Evolutionary conservation across 345 rosid genomes (phyloP), one percentile per base, ranked within the genome.

Genomic region (Brassica incana): DNA sequence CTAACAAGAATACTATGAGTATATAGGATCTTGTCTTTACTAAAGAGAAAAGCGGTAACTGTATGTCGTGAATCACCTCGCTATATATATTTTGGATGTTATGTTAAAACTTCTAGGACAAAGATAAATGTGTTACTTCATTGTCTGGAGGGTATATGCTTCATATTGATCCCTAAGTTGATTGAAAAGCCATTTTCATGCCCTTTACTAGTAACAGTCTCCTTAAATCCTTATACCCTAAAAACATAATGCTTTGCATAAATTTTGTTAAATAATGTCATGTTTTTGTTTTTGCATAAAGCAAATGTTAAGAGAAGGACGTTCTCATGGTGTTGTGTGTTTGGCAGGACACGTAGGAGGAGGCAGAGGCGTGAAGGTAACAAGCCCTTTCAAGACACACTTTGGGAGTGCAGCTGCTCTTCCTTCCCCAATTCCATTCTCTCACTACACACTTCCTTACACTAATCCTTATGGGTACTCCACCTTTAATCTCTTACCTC

Each of bases 371-470:
- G 82, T 89, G 65, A 91, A 93, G 89, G 90, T 81, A 61, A 86
- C 87, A 86, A 86, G 86, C 74, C 85, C 90, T 65, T 92, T 86
- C 80, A 96, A 90, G 89, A 86, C 93, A 60, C 96, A 88, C 35
- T 83, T 87, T 78, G 97, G 94, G 14, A 87, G 88, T 1, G 83
- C 84, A 5, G 84, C 95, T 82, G 84, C 91, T 84, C 88, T 92
- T 88, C 88, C 90, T 80, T 90, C 97, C 5, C 87, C 92, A 38
- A 83, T 91, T 73, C 86, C 95, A 85, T 91, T 87, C 85, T 91
- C 97, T 77, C 98, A 90, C 88, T 93, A 91, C 88, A 91, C 93
- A 72, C 80, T 93, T 67, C 93, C 98, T 67, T 90, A 84, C 70
- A 86, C 84, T 73, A 77, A 91, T 90, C 83, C 89, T 65, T 93